These are phyloP conservation scores for Pseudocercospora macadamiae DNA, from an alignment of 2,329 filamentous ascomycete species.

Conservation along the genomic window DNA sequence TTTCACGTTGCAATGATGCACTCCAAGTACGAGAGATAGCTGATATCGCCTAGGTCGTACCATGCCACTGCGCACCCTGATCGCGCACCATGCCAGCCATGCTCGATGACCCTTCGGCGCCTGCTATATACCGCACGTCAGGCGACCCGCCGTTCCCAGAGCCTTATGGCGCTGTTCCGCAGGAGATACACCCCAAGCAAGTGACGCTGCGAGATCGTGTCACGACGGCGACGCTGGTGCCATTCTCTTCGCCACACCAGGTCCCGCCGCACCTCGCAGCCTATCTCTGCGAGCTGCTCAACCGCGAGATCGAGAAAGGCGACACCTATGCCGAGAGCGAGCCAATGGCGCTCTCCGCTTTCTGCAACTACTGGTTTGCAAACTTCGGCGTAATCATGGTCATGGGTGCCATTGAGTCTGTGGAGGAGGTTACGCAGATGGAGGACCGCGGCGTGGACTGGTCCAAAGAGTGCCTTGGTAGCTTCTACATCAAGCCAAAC, in stretches of 20 bases:
- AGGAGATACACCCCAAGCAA: conserved; percentile 70
- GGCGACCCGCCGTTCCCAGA: conserved; percentile 68
- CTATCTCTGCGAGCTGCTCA: conserved; percentile 82
- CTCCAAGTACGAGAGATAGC: background rate
- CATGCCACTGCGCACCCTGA: conserved; percentile 1
- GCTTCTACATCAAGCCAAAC: conserved; percentile 93
- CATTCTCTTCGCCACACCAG: conserved; percentile 74
- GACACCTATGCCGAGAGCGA: conserved; percentile 91
- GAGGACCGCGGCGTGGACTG: conserved; percentile 62
- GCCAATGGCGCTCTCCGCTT: conserved; percentile 71
- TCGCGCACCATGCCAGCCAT: conserved; percentile 68
- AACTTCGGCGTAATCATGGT: conserved; percentile 90
- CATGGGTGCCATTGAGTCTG: conserved; percentile 70
- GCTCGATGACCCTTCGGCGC: conserved; percentile 73
- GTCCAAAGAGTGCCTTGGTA: conserved; percentile 80
- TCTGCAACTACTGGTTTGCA: conserved; percentile 86
- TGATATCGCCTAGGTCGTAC: background rate
- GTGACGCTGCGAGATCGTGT: conserved; percentile 83
- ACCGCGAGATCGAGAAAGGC: conserved; percentile 87
- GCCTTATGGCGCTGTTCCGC: conserved; percentile 65
- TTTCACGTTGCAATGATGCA: too few species aligned
- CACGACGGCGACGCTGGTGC: conserved; percentile 80
- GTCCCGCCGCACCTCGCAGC: conserved; percentile 74
- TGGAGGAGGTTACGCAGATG: conserved; percentile 56
- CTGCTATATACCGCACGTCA: conserved; percentile 70